Evolutionary conservation across 257 asterid species (phyloP), one percentile per base, ranked within the genome.

Genomic region (Lavandula angustifolia): DNA sequence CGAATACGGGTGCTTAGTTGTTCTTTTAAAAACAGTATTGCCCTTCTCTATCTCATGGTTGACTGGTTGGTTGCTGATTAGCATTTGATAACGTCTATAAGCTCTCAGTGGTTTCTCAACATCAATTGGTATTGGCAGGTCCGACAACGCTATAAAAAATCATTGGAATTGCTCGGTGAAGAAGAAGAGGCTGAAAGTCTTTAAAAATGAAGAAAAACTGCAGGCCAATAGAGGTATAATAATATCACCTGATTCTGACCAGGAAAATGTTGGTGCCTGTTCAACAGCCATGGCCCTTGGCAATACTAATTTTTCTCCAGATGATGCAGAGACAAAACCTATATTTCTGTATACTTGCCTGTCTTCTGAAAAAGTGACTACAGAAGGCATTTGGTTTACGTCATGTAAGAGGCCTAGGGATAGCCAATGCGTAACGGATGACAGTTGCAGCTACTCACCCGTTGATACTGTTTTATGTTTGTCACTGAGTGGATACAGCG

Each of bases 71-170:
- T 60, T 13, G 63, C 11, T 32, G 62, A 49, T 27, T 54, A 68
- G 47, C 40, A 58, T 37, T 59, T 34, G 48, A 29, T 38, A 47
- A 22, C 61, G 49, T 42, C 27, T 48, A 51, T 29, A 29, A 14
- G 53, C 42, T 17, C 60, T 27, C 48, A 12, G 33, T 66, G 43
- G 43, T 40, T 51, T 53, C 37, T 9, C 50, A 42, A 60, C 38
- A 60, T 40, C 6, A 16, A 47, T 67, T 67, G 41, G 44, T 48
- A 57, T 50, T 43, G 18, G 64, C 80, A 89, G 96, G 89, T 82
- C 89, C 13, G 95, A 87, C 64, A 89, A 87, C 75, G 91, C 89
- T 37, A 80, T 89, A 58, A 89, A 89, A 81, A 89, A 86, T 58
- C 91, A 89, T 72, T 89, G 94, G 95, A 86, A 89, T 75, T 81